Base-by-base conservation (phyloP, 495 filamentous ascomycete genomes). In the Neurospora sp. region DNA sequence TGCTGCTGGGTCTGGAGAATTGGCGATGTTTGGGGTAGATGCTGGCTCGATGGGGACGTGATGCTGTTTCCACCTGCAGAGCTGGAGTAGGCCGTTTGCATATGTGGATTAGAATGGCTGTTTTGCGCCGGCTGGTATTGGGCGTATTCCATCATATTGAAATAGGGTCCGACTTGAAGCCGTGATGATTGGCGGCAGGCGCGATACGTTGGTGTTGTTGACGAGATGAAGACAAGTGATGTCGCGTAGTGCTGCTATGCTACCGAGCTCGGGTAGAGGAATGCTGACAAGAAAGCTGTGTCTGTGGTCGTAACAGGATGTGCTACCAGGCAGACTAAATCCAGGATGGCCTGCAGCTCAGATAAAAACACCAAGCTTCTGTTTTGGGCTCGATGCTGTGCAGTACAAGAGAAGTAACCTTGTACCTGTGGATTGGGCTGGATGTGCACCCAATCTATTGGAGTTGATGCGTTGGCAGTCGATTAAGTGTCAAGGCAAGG, bases 101-200 rank as follows among this genome's bases (percentile, higher is more conserved):
- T 79, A 53, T 79, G 78, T 74, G 76, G 69, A 73, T 76, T 78
- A 74, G 83, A 87, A 83, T 91, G 88, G 71, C 87, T 81, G 80
- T 81, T 82, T 78, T 85, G 86, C 78, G 84, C 84, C 80, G 87
- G 85, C 78, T 87, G 88, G 78, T 90, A 90, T 87, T 87, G 86
- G 77, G 88, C 87, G 88, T 91, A 91, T 81, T 91, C 89, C 87
- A 90, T 90, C 85, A 89, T 89, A 80, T 81, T 88, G 73, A 70
- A 73, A 71, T 40, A 74, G 31, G 69, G 74, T 7, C 69, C 70
- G 78, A 76, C 75, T 68, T 74, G 38, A 69, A 70, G 69, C 61
- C 75, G 75, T 76, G 69, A 68, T 40, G 48, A 73, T 68, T 75
- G 61, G 75, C 71, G 76, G 70, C 46, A 74, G 71, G 70, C 69